These are phyloP conservation scores for Euphrasia confusa DNA, from an alignment of 257 asterid genomes.

Conservation along the genomic window DNA sequence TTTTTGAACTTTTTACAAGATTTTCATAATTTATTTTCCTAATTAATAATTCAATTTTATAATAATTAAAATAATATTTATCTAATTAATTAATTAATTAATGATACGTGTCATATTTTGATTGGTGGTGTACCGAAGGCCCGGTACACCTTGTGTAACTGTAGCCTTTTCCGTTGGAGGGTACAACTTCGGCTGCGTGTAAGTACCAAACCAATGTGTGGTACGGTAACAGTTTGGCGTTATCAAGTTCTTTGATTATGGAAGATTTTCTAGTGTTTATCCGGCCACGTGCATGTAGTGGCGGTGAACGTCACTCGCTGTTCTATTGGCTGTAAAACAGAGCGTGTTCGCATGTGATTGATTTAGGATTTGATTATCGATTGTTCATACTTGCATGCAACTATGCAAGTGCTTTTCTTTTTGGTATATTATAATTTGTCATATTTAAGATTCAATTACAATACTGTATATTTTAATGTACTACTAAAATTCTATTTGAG, in stretches of 20 bases:
- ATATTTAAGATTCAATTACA: slow-evolving; percentile 6
- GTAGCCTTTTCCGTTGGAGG: too few relatives aligned
- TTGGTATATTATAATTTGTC: not conserved
- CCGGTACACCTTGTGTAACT: too few relatives aligned
- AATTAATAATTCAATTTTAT: too few relatives aligned
- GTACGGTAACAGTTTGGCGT: slow-evolving; percentile 29
- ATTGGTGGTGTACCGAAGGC: too few relatives aligned
- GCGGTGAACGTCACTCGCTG: not conserved
- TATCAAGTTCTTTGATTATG: slow-evolving; percentile 23
- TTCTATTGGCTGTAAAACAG: not conserved
- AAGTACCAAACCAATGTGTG: too few relatives aligned
- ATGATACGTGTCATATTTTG: too few relatives aligned
- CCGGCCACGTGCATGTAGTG: not conserved
- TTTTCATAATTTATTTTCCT: too few relatives aligned
- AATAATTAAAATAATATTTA: too few relatives aligned
- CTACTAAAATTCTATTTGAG: slow-evolving; percentile 1
- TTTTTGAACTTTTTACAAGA: too few relatives aligned
- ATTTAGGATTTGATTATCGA: not conserved
- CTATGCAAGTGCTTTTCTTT: not conserved
- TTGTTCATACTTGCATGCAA: not conserved
- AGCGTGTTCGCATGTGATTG: slow-evolving; percentile 14
- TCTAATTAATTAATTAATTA: too few relatives aligned
- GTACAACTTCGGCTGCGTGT: too few relatives aligned
- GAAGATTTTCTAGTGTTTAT: slow-evolving; percentile 14
- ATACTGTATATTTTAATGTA: not conserved